phyloP scores from a whole-genome alignment of 2,329 filamentous ascomycete genomes.

The Curvularia sp. region DNA sequence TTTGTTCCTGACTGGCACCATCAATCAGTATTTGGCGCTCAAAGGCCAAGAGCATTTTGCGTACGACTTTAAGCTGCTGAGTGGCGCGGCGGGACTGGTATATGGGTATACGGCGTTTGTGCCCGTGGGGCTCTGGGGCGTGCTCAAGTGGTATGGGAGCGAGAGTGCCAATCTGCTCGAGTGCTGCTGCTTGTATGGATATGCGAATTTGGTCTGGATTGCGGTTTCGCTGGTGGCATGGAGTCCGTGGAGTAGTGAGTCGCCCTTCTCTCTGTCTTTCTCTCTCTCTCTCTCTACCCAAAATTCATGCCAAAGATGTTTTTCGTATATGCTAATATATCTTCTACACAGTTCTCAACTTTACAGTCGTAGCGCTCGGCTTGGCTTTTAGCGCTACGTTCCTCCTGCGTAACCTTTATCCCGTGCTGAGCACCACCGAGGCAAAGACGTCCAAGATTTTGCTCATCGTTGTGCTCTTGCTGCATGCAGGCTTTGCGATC shows the following conservation, averaged over 20 bases:
- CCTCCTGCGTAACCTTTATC: constrained; percentile 58
- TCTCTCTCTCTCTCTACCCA: not conserved
- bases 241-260: constrained; percentile 74
- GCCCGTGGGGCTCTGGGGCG: constrained; percentile 83
- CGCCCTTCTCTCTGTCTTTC: not conserved
- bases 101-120: constrained; percentile 91
- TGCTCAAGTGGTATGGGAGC: constrained; percentile 93
- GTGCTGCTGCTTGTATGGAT: constrained; percentile 94
- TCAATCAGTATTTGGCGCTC: constrained; percentile 83
- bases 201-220: constrained; percentile 97
- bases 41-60: constrained; percentile 75
- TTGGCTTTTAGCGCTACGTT: constrained; percentile 51
- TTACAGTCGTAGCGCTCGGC: constrained; percentile 82
- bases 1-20: constrained; percentile 91
- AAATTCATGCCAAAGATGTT: not conserved
- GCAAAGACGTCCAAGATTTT: constrained; percentile 88
- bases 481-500: constrained; percentile 89
- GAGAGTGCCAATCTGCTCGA: constrained; percentile 92
- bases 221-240: constrained; percentile 90
- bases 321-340: not conserved
- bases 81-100: constrained; percentile 87
- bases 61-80: constrained; percentile 90
- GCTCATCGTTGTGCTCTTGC: constrained; percentile 79
- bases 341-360: constrained; percentile 74
- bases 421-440: constrained; percentile 91